Percentiles rank a stretch among this genome's conserved stretches.
Conservation (phyloP, 345 rosid genomes). For the Eucalyptus curtisii region DNA sequence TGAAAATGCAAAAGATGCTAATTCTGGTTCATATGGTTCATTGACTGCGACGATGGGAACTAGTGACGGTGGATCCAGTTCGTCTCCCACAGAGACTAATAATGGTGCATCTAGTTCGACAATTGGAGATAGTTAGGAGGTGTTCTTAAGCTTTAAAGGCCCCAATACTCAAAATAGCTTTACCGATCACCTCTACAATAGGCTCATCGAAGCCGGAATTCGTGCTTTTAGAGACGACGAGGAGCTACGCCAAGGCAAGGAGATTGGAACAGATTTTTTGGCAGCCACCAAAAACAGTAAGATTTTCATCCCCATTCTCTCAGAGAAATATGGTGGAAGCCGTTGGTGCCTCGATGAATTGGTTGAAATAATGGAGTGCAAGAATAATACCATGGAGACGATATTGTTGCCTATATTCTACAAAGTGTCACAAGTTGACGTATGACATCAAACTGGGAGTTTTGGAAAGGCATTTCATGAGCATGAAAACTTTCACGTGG, state of each 20-base stretch:
- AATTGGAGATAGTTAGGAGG: neutral
- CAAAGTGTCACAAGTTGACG: neutral
- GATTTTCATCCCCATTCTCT: neutral
- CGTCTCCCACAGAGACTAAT: neutral
- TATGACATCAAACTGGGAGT: neutral
- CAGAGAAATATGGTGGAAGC: neutral
- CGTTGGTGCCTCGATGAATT: neutral
- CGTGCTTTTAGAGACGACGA: neutral
- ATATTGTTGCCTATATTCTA: neutral
- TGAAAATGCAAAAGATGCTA: neutral
- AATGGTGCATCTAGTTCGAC: neutral
- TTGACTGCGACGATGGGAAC: neutral
- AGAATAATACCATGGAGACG: neutral
- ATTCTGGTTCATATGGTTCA: neutral
- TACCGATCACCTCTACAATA: accelerated
- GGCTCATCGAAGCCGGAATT: neutral
- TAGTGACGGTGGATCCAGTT: neutral
- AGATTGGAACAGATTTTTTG: neutral
- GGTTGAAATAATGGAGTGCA: neutral
- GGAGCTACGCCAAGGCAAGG: neutral
- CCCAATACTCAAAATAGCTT: accelerated
- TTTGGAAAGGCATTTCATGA: neutral
- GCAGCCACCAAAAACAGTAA: neutral
- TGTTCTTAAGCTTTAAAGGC: neutral
- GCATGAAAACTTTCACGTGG: neutral